These are phyloP conservation scores for Nigrospora osmanthi DNA, from an alignment of 2,329 filamentous ascomycete species.

Conservation along the genomic window DNA sequence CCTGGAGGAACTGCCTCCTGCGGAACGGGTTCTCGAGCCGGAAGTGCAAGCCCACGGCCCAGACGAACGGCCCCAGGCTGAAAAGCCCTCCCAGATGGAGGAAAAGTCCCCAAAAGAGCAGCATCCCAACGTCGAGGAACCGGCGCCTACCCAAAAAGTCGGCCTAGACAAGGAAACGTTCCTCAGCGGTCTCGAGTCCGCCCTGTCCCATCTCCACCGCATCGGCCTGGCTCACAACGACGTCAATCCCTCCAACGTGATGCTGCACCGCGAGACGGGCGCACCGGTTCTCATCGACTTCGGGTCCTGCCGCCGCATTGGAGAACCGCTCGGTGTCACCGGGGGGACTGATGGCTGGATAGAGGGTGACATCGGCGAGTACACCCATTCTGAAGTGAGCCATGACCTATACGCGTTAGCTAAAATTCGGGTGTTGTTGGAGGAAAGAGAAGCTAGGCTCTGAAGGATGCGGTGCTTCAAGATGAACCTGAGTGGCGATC, in stretches of 20 bases:
- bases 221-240: constrained; percentile 10
- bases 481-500: no score
- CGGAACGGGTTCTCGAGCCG: neutral
- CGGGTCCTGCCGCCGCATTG: constrained; percentile 3
- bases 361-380: neutral
- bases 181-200: constrained; percentile 4
- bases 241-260: constrained; percentile 7
- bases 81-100: no score
- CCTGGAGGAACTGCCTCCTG: neutral
- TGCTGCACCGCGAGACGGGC: neutral
- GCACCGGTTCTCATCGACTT: constrained; percentile 9
- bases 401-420: constrained; percentile 2
- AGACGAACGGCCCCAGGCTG: no score
- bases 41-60: no score
- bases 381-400: neutral
- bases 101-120: no score
- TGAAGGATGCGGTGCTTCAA: no score
- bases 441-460: no score
- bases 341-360: constrained; percentile 3
- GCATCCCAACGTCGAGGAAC: no score
- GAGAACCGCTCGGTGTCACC: neutral
- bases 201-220: constrained; percentile 5
- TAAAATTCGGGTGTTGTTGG: constrained; percentile 2
- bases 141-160: no score
- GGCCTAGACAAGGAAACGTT: constrained; percentile 3